Evolutionary conservation across 83 land plant genomes (phyloP).

Genomic region (Thuja plicata): DNA sequence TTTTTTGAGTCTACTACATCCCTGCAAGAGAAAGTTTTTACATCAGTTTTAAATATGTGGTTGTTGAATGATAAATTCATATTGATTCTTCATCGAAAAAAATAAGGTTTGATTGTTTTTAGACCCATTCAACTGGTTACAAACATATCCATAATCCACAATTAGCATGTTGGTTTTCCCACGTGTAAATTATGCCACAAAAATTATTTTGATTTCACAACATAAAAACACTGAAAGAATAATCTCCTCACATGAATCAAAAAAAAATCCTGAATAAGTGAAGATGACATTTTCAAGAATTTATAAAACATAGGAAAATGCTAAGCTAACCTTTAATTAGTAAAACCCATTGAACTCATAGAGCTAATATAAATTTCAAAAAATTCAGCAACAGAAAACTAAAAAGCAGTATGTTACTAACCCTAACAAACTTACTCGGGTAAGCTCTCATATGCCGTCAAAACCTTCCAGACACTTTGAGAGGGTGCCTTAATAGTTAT

Average conservation of each 20-base stretch:
- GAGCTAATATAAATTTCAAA: background rate
- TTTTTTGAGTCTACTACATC: background rate
- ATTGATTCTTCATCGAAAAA: background rate
- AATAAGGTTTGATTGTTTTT: background rate
- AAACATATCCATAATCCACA: background rate
- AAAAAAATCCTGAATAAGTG: background rate
- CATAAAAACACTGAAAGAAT: background rate
- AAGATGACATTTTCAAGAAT: background rate
- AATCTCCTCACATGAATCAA: too few relatives aligned
- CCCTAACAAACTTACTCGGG: constrained; percentile 72
- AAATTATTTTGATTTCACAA: background rate
- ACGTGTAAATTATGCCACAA: background rate
- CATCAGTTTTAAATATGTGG: background rate
- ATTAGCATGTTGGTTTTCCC: background rate
- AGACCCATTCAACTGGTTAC: background rate
- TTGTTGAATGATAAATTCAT: background rate
- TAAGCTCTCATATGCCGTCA: constrained; percentile 85
- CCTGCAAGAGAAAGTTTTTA: background rate
- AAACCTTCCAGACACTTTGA: constrained; percentile 85
- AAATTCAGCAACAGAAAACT: background rate
- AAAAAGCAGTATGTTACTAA: background rate
- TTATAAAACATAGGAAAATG: background rate
- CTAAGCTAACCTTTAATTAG: background rate
- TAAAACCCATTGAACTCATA: background rate
- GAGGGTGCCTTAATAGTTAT: constrained; percentile 92